phyloP scores from a whole-genome alignment of 176 grass and related monocot species.

The Aegilops sharonensis region DNA sequence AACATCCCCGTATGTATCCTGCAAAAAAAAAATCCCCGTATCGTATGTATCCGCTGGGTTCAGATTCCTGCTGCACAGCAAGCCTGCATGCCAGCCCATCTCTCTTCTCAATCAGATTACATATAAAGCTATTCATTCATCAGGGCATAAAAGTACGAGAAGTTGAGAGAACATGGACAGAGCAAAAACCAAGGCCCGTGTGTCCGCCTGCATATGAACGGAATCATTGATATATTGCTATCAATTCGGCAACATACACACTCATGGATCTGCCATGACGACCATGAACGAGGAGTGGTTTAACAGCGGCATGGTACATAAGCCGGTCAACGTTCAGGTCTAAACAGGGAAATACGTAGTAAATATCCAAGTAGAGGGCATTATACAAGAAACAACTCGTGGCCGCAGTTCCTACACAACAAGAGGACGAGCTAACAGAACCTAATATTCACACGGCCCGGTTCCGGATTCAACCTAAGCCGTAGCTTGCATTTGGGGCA shows the following conservation, averaged over 20 bases:
- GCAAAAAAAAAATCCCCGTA: no score
- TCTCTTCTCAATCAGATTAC: background rate
- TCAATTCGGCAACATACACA: background rate
- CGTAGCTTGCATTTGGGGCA: constrained; percentile 60
- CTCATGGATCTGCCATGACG: background rate
- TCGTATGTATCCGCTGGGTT: background rate
- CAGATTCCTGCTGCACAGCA: background rate
- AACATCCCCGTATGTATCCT: background rate
- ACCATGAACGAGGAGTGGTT: background rate
- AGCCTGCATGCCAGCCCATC: background rate
- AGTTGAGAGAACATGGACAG: background rate
- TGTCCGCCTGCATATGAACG: background rate
- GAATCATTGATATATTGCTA: background rate
- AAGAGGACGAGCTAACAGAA: background rate
- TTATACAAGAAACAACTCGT: background rate
- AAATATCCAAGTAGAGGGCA: background rate
- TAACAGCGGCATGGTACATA: constrained; percentile 8
- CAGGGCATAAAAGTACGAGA: background rate
- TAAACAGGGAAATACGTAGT: background rate
- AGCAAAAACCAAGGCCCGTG: background rate
- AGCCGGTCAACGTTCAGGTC: background rate
- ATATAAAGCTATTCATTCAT: no score
- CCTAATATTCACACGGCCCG: constrained; percentile 32
- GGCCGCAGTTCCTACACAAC: background rate
- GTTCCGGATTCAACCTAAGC: constrained; percentile 53